Evolutionary conservation across 1,284 basidiomycete species (phyloP).

Genomic region (Ceratobasidium sp.): DNA sequence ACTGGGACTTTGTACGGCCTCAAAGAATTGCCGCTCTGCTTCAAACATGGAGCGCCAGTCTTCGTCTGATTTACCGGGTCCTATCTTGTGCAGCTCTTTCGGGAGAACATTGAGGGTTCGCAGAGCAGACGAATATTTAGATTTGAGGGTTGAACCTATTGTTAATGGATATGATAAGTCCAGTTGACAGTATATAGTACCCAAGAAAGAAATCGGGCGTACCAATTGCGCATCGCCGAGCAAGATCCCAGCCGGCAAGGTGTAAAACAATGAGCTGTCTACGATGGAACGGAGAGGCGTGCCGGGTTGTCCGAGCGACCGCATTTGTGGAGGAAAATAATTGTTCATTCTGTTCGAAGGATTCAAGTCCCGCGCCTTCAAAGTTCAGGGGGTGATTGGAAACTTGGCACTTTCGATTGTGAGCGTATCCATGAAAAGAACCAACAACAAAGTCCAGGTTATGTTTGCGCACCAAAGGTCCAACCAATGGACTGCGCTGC

Average conservation of each 20-base stretch:
- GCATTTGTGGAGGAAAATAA: constrained; percentile 37
- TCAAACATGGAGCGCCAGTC: constrained; percentile 4
- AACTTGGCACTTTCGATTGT: constrained; percentile 44
- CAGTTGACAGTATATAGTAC: not conserved
- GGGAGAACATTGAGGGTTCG: not conserved
- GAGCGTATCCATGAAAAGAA: constrained; percentile 41
- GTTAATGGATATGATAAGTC: too few species aligned
- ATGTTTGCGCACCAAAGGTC: constrained; percentile 1
- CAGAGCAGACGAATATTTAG: not conserved
- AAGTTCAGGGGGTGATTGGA: constrained; percentile 19
- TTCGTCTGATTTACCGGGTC: not conserved
- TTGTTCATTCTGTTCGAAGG: constrained; percentile 38
- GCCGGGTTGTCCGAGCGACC: constrained; percentile 52
- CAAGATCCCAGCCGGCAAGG: constrained; percentile 29
- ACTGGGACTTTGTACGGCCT: not conserved
- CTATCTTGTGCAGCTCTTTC: not conserved
- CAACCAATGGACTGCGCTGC: constrained; percentile 22
- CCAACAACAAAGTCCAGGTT: constrained; percentile 21
- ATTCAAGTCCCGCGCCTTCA: constrained; percentile 19
- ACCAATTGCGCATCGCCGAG: constrained; percentile 28
- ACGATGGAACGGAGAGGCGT: constrained; percentile 52
- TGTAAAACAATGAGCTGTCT: constrained; percentile 32
- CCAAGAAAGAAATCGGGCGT: too few species aligned
- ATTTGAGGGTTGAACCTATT: constrained; percentile 8
- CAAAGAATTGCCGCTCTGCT: not conserved